These are phyloP conservation scores for Plasmodium ovale DNA, from an alignment of 169 alveolate species.

Conservation along the genomic window DNA sequence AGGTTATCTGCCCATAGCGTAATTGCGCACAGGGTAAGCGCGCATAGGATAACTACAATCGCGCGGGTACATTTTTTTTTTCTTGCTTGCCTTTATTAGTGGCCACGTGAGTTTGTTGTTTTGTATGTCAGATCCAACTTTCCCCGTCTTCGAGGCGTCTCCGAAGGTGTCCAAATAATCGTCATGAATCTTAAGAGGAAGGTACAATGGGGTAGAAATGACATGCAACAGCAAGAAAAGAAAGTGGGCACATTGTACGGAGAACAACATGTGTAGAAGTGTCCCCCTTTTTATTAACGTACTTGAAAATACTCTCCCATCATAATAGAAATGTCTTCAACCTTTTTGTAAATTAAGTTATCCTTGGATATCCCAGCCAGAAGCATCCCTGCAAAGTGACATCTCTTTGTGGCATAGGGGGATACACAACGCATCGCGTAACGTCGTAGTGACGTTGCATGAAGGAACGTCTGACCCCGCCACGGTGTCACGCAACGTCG, in stretches of 20 bases:
- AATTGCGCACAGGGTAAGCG: too few species aligned
- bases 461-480: too few species aligned
- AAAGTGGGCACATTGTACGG: background rate
- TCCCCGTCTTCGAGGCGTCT: conserved; percentile 79
- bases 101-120: conserved; percentile 86
- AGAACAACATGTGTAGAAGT: conserved; percentile 78
- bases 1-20: background rate
- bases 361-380: conserved; percentile 76
- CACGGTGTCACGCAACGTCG: too few species aligned
- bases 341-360: conserved; percentile 78
- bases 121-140: conserved; percentile 86
- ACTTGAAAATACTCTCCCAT: conserved; percentile 87
- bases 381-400: conserved; percentile 86
- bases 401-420: too few species aligned
- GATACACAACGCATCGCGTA: too few species aligned
- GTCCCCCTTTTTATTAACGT: conserved; percentile 74
- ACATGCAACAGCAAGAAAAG: background rate
- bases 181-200: conserved; percentile 80
- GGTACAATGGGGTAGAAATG: background rate
- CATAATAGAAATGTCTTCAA: conserved; percentile 78
- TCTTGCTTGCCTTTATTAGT: conserved; percentile 76
- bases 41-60: background rate
- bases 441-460: too few species aligned
- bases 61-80: background rate
- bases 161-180: conserved; percentile 84